Conservation (phyloP, 192 early-diverging fungal species). For the Diversispora eburnea region DNA sequence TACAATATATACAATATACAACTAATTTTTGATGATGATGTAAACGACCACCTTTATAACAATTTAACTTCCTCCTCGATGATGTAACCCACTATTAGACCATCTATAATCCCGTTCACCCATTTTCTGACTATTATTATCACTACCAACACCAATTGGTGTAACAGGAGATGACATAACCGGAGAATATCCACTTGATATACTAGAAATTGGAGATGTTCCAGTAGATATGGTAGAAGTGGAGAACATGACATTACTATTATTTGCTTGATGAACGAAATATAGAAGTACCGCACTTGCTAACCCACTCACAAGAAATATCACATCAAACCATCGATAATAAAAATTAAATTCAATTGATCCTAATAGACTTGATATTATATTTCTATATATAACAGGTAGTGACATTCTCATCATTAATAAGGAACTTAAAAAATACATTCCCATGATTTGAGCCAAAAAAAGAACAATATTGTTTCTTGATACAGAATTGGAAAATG, state of each 20-base stretch:
- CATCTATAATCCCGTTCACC: no score
- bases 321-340: constrained; percentile 91
- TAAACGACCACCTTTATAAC: no score
- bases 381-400: constrained; percentile 41
- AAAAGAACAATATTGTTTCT: constrained; percentile 74
- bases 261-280: constrained; percentile 59
- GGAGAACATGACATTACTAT: constrained; percentile 32
- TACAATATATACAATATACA: no score
- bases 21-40: no score
- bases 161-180: no score
- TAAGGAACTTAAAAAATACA: constrained; percentile 88
- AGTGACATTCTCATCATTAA: constrained; percentile 80
- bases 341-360: constrained; percentile 88
- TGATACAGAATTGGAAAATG: constrained; percentile 65
- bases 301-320: constrained; percentile 81
- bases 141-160: no score
- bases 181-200: no score
- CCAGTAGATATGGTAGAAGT: neutral
- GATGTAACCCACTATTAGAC: no score
- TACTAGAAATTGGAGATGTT: neutral
- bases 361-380: constrained; percentile 76
- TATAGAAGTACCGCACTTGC: constrained; percentile 69
- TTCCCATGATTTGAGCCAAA: constrained; percentile 85
- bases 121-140: no score
- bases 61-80: no score